Base-by-base conservation (phyloP, 495 filamentous ascomycete species). In the Penicillium parvum region DNA sequence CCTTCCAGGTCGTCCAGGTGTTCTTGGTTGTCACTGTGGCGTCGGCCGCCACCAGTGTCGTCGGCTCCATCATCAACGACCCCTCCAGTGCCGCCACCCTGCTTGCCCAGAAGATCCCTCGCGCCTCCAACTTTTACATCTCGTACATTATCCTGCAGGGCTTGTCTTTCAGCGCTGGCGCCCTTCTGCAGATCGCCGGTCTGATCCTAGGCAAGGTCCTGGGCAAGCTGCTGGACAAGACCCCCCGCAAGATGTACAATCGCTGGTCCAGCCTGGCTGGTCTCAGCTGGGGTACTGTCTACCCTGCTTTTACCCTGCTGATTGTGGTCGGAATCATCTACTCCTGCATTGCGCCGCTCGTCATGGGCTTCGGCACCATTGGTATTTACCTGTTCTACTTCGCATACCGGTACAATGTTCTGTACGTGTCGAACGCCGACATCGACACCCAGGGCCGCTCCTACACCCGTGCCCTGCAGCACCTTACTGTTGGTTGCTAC, bases 121-220 rank as follows among this genome's bases (percentile, higher is more conserved):
- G 73, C 39, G 78, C 86, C 3, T 90, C 89, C 50, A 96, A 94
- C 68, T 90, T 98, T 65, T 98, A 95, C 67, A 84, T 97, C 37
- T 84, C 86, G 0, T 98, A 95, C 69, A 91, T 98, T 57, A 83
- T 96, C 53, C 74, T 98, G 19, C 90, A 96, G 64, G 92, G 92
- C 35, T 66, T 98, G 44, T 84, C 83, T n/a, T 79, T 95, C 52
- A 84, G 85, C 34, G 72, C 88, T 0, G 76, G 82, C 41, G 76
- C 83, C 3, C 64, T 98, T 20, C 74, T 92, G 14, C 86, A 92
- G 56, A 78, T 92, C 16, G 75, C 74, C 25, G 89, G 88, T 6
- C 76, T 96, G 52, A 69, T 90, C 52, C 45, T 96, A 32, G 85
- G 87, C 63, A 80, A 79, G 28, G 36, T 96, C 5, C 66, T 97